Evolutionary conservation across 2,329 filamentous ascomycete genomes (phyloP).

Genomic region (Botryotinia narcissicola): DNA sequence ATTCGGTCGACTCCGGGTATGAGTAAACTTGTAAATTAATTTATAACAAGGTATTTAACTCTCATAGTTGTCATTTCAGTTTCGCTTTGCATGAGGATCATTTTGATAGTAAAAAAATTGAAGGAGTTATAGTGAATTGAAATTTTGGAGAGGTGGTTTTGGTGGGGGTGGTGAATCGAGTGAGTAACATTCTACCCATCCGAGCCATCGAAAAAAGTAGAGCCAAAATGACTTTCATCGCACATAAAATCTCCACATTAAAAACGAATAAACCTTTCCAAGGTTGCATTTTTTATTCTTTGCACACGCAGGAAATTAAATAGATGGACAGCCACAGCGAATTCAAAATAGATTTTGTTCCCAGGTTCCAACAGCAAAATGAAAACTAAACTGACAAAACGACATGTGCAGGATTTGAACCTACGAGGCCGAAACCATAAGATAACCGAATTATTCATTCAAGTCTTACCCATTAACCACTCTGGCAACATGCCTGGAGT

Average conservation of each 20-base stretch:
- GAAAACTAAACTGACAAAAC: neutral
- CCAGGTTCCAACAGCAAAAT: neutral
- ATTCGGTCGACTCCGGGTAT: neutral
- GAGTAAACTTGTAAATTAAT: neutral
- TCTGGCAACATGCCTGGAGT: constrained; percentile 15
- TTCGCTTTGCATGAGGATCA: neutral
- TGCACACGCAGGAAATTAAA: neutral
- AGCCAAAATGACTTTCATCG: neutral
- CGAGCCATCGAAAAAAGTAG: neutral
- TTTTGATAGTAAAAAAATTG: neutral
- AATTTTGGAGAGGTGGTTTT: neutral
- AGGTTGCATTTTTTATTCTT: no score
- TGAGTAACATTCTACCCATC: neutral
- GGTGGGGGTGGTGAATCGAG: neutral
- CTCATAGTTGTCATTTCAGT: neutral
- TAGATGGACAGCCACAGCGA: neutral
- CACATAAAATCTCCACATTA: neutral
- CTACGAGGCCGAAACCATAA: constrained; percentile 23
- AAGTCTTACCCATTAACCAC: constrained; percentile 23
- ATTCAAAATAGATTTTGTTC: accelerated
- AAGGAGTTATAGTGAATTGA: neutral
- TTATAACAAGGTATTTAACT: neutral
- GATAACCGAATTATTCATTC: constrained; percentile 21
- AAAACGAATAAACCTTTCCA: neutral
- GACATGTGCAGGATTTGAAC: constrained; percentile 23